Evolutionary conservation across 331 rosid species (phyloP).

Genomic region (Arachis monticola): DNA sequence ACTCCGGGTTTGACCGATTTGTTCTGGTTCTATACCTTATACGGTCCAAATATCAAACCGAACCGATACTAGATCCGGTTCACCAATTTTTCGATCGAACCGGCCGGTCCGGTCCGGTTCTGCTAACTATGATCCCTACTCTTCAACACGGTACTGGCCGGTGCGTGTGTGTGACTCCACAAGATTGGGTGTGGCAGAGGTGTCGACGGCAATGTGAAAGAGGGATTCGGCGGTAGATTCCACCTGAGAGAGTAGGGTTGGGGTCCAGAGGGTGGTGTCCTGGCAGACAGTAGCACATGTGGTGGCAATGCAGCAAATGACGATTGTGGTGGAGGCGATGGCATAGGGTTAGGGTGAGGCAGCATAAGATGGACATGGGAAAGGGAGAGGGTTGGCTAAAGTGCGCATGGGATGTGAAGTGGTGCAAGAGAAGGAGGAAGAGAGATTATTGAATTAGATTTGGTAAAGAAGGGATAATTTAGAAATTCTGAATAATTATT

Average conservation of each 20-base stretch:
- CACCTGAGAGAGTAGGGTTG: constrained; percentile 67
- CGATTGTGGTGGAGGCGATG: constrained; percentile 23
- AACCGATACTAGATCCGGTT: too few species aligned
- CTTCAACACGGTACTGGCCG: constrained; percentile 52
- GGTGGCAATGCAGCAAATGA: constrained; percentile 50
- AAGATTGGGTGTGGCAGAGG: constrained; percentile 80
- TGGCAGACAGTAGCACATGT: constrained; percentile 71
- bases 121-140: too few species aligned
- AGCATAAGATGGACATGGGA: constrained; percentile 88
- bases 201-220: constrained; percentile 75
- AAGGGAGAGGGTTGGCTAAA: constrained; percentile 45
- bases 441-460: too few species aligned
- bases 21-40: too few species aligned
- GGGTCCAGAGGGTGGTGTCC: constrained; percentile 81
- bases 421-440: too few species aligned
- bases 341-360: constrained; percentile 46
- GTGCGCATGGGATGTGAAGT: constrained; percentile 58
- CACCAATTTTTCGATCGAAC: too few species aligned
- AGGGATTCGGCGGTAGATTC: constrained; percentile 83
- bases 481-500: too few species aligned
- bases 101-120: too few species aligned
- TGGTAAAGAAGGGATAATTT: too few species aligned
- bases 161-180: constrained; percentile 71
- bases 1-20: too few species aligned
- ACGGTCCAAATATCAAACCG: too few species aligned